Conservation (phyloP, 2,329 filamentous ascomycete genomes). For the Thelonectria rubi region DNA sequence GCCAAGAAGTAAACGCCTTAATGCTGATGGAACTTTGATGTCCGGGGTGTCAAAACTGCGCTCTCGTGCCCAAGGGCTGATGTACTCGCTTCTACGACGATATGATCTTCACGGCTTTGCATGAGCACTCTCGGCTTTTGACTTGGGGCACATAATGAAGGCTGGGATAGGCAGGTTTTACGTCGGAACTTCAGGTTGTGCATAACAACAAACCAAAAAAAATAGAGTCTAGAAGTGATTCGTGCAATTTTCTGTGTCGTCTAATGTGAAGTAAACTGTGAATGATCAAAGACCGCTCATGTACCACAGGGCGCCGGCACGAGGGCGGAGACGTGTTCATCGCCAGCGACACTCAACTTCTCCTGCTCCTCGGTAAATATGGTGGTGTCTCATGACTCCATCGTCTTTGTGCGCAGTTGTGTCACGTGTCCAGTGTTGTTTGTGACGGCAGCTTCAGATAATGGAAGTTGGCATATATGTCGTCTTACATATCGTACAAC, state of each 20-base stretch:
- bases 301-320: too few species aligned
- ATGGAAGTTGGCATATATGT: too few species aligned
- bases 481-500: conserved; percentile 1
- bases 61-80: conserved; percentile 43
- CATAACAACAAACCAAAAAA: conserved; percentile 56
- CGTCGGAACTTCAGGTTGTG: conserved; percentile 54
- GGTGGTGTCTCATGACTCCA: too few species aligned
- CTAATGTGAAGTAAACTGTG: conserved; percentile 8
- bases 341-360: too few species aligned
- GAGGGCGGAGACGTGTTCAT: too few species aligned
- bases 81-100: conserved; percentile 58
- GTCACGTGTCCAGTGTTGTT: too few species aligned
- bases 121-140: conserved; percentile 55
- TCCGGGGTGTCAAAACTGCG: conserved; percentile 39
- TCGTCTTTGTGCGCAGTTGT: too few species aligned
- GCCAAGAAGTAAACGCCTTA: conserved; percentile 72
- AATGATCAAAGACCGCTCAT: not conserved
- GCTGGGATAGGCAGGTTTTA: conserved; percentile 49
- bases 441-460: too few species aligned
- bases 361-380: too few species aligned
- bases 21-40: conserved; percentile 39
- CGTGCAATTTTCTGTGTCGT: conserved; percentile 34
- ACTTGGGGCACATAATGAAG: conserved; percentile 56
- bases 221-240: conserved; percentile 60
- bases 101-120: conserved; percentile 55